phyloP scores from a whole-genome alignment of 805 yeast species.

The Debaryomyces castellii region DNA sequence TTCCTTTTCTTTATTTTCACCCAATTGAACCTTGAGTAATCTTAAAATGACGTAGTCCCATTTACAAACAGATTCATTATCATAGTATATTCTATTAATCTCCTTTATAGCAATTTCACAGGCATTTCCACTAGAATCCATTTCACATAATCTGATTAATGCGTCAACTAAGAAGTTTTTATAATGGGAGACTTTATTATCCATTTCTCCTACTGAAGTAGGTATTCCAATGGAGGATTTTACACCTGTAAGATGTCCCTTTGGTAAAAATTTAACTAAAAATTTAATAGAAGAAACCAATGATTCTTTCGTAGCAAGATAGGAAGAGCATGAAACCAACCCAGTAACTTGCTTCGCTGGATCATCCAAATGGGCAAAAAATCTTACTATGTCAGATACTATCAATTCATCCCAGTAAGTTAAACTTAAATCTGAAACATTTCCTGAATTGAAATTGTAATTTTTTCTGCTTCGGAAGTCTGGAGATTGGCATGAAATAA shows the following conservation, averaged over 20 bases:
- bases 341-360: constrained; percentile 59
- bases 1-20: constrained; percentile 19
- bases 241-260: constrained; percentile 48
- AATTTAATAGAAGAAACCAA: constrained; percentile 27
- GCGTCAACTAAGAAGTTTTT: constrained; percentile 58
- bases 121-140: constrained; percentile 30
- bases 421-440: constrained; percentile 14
- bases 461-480: constrained; percentile 13
- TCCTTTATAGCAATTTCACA: constrained; percentile 34
- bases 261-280: constrained; percentile 45
- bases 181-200: constrained; percentile 26
- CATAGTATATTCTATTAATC: constrained; percentile 18
- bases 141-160: constrained; percentile 42
- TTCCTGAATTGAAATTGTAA: constrained; percentile 12
- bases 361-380: constrained; percentile 52
- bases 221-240: constrained; percentile 28
- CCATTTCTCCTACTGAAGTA: constrained; percentile 25
- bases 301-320: constrained; percentile 22
- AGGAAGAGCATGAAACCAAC: constrained; percentile 46
- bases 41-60: constrained; percentile 25
- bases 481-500: constrained; percentile 11
- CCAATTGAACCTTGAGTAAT: constrained; percentile 21
- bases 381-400: constrained; percentile 57
- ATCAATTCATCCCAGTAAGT: constrained; percentile 60
- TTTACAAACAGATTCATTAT: constrained; percentile 8